Base-by-base conservation (phyloP, 495 filamentous ascomycete species). In the Articulospora tetracladia region DNA sequence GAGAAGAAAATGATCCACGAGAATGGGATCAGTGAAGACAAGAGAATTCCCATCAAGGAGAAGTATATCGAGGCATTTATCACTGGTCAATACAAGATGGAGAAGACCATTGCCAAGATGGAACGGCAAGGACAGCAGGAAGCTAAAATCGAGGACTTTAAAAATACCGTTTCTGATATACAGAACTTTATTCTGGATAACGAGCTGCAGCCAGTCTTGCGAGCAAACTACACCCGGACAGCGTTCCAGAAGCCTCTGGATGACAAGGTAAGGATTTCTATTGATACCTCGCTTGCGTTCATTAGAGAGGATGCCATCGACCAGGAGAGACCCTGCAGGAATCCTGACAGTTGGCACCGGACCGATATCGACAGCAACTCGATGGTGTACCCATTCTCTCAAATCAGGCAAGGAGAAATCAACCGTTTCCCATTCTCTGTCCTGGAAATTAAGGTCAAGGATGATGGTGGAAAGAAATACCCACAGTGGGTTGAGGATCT, bases 211-310 rank as follows among this genome's bases (percentile, higher is more conserved):
- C 94, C 94, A 6, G 83, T 96, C 58, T 73, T 98, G 36, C 85
- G 94, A 22, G 95, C 94, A 53, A 95, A 94, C 72, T 98, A 98
- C 70, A 91, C 86, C 13, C 88, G 95, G 41, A 96, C 92, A 0
- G 94, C 94, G 3, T 98, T 97, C 78, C 93, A 98, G 69, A 96
- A 97, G 48, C 94, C 94, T 15, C 87, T 90, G 4, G 92, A 98
- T 70, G 86, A 94, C 70, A 86, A 92, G 27, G 87, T 98, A 30
- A 83, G 95, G 36, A 90, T 97, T 60, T 92, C 90, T 0, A 87
- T 98, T 55, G 94, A 98, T 69, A 98, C 93, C 0, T 84, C 96
- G 62, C 80, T 98, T 20, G 92, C 90, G 28, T 83, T 98, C 62
- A 96, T 98, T 69, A 85, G 94, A 39, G 94, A 98, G 74, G 94